phyloP scores from a whole-genome alignment of 768 basidiomycete species.

The Suillus variegatus region DNA sequence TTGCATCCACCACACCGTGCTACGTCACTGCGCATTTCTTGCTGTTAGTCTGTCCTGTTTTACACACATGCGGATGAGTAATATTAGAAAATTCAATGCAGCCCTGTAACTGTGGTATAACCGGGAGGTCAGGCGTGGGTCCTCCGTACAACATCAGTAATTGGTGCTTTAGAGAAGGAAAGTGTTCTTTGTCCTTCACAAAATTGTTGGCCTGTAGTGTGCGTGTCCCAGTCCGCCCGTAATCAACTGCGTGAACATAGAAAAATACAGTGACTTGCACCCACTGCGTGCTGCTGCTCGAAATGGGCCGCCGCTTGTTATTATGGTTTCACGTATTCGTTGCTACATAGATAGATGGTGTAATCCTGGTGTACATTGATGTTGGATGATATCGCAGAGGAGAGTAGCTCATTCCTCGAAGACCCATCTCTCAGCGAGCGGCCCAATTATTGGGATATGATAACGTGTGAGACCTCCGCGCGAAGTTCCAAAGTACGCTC shows the following conservation, averaged over 20 bases:
- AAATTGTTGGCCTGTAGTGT: neutral
- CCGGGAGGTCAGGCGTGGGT: neutral
- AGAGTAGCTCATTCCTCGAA: constrained; percentile 51
- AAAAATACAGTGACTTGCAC: neutral
- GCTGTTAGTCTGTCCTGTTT: neutral
- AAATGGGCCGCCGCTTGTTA: neutral
- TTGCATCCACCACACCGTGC: neutral
- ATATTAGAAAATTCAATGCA: neutral
- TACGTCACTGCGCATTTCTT: neutral
- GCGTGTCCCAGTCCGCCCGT: neutral
- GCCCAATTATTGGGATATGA: constrained; percentile 63
- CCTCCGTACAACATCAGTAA: neutral
- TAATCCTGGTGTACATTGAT: neutral
- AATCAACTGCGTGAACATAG: neutral
- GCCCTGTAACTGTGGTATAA: neutral
- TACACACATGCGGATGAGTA: neutral
- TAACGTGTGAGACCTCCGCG: constrained; percentile 54
- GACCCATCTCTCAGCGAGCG: constrained; percentile 69
- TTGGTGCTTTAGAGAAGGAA: neutral
- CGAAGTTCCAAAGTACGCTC: constrained; percentile 55
- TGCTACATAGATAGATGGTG: neutral
- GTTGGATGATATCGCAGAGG: neutral
- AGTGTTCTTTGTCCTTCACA: neutral
- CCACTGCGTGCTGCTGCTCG: neutral
- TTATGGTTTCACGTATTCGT: neutral